Base-by-base conservation (phyloP, 2,329 filamentous ascomycete species). In the Colletotrichum abscissum region DNA sequence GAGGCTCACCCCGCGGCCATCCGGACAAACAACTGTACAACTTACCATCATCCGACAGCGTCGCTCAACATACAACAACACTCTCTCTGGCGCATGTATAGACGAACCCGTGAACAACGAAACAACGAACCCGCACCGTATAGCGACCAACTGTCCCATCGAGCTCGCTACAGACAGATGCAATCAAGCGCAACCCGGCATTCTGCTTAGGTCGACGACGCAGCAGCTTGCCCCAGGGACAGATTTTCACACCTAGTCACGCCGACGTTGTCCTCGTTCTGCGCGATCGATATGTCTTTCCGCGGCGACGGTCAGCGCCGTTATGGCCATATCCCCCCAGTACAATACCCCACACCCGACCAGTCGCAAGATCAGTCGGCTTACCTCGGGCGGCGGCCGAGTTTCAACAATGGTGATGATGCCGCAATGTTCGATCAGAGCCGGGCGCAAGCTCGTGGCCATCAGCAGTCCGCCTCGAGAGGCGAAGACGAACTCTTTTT, bases 401-500 rank as follows among this genome's bases (percentile, higher is more conserved):
- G 93, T 85, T 95, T 94, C 85, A 92, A 95, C 81, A 90, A 88
- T 76, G 93, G 92, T 76, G 94, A 97, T 81, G 93, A 96, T 80
- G 85, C 87, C 60, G 83, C 85, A 62, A 90, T 74, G 63, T 74
- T 78, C 77, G 69, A 73, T 75, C 74, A 73, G 62, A 65, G 26
- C 56, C 58, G 49, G 24, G 60, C 46, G 30, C 74, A 75, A 35
- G 52, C 62, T 63, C 72, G 64, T 7, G 66, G 75, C 63, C 63
- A 76, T 77, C 77, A 81, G 81, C 66, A 79, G 79, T 68, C 75
- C 26, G 77, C 72, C 42, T 74, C 77, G 46, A 78, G 81, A 74
- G 80, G 82, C 74, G 83, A 88, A 14, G 91, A 93, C 77, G 92
- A 94, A 82, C 85, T 93, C 73, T 94, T 93, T 84, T 84, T 93